These are phyloP conservation scores for Steccherinum ochraceum DNA, from an alignment of 768 basidiomycete genomes.

Conservation along the genomic window DNA sequence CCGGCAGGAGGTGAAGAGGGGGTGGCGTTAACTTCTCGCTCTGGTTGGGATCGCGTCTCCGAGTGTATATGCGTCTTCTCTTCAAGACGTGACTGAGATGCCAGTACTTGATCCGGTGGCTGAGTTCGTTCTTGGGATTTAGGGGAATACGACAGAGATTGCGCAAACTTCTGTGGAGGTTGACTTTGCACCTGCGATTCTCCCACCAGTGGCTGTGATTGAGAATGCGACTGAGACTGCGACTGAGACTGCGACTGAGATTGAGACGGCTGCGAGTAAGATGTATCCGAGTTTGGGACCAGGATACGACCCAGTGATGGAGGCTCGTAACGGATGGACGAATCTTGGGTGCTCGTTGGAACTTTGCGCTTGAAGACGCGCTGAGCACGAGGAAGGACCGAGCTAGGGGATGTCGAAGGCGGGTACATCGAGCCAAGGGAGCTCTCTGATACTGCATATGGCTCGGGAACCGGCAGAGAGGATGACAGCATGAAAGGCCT, in stretches of 20 bases:
- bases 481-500: too few species aligned
- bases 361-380: not conserved
- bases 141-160: not conserved
- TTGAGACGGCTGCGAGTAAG: constrained; percentile 12
- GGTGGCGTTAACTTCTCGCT: too few species aligned
- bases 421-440: too few species aligned
- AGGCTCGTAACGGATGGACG: not conserved
- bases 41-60: too few species aligned
- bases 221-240: not conserved
- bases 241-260: constrained; percentile 20
- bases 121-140: too few species aligned
- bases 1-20: too few species aligned
- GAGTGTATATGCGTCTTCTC: too few species aligned
- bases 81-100: too few species aligned
- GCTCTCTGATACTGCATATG: too few species aligned
- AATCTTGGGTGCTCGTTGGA: not conserved
- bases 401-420: too few species aligned
- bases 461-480: too few species aligned
- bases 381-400: not conserved
- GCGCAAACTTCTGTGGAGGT: not conserved
- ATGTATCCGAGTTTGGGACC: constrained; percentile 10
- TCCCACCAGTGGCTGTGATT: not conserved
- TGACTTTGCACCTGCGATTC: not conserved
- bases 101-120: too few species aligned
- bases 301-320: constrained; percentile 1